Conservation (phyloP, 495 filamentous ascomycete species). For the Penicillium turbatum region DNA sequence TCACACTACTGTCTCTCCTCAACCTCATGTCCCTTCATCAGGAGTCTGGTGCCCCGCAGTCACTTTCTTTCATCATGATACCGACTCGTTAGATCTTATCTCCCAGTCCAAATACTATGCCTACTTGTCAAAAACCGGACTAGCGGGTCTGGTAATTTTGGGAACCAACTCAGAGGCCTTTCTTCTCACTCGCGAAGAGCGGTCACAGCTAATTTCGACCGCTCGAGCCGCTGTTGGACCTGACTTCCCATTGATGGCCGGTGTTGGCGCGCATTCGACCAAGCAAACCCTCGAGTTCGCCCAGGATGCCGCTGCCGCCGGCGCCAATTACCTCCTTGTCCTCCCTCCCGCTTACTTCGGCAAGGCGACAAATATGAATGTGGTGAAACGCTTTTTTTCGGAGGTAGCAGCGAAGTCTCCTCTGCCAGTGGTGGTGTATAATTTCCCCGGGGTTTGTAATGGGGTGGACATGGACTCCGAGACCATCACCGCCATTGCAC, state of each 20-base stretch:
- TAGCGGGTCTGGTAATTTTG: constrained; percentile 55
- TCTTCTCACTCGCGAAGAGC: constrained; percentile 58
- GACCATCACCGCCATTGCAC: constrained; percentile 49
- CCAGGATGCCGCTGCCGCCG: constrained; percentile 50
- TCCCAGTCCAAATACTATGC: constrained; percentile 50
- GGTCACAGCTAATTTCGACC: constrained; percentile 44
- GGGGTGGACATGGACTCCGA: constrained; percentile 64
- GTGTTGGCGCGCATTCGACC: constrained; percentile 59
- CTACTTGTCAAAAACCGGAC: constrained; percentile 51
- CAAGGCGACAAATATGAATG: constrained; percentile 50
- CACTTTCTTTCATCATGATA: constrained; percentile 50
- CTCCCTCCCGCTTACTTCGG: constrained; percentile 62
- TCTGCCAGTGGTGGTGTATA: constrained; percentile 61
- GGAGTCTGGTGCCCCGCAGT: constrained; percentile 40
- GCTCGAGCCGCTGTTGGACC: constrained; percentile 50
- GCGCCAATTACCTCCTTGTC: constrained; percentile 56
- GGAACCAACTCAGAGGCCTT: constrained; percentile 65
- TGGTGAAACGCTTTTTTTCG: constrained; percentile 56
- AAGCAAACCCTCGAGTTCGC: constrained; percentile 57
- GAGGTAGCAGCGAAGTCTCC: constrained; percentile 48
- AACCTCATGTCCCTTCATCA: constrained; percentile 16
- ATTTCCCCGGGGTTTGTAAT: constrained; percentile 68
- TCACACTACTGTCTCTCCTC: constrained; percentile 13
- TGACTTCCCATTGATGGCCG: constrained; percentile 56
- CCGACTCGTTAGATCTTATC: constrained; percentile 46